These are phyloP conservation scores for Litchi chinensis DNA, from an alignment of 345 rosid genomes.

Conservation along the genomic window DNA sequence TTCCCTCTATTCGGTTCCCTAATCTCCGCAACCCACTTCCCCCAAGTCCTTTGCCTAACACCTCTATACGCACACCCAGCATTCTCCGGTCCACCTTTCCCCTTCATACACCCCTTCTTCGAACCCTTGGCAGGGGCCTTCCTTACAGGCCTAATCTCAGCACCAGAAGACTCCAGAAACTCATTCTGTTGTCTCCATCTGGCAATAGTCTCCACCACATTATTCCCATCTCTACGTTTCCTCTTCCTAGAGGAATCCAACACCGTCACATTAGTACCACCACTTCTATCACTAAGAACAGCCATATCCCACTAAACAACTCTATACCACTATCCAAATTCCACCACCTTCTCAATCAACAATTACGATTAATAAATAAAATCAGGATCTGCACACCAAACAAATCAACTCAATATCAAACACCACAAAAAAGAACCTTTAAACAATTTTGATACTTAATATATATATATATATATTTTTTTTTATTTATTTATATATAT, in stretches of 20 bases:
- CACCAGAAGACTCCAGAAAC: constrained; percentile 27
- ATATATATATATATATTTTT: too few relatives aligned
- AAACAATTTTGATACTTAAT: too few relatives aligned
- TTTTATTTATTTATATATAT: too few relatives aligned
- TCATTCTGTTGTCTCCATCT: constrained; percentile 66
- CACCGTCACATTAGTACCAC: constrained; percentile 20
- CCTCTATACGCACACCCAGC: constrained; percentile 59
- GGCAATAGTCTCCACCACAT: constrained; percentile 55
- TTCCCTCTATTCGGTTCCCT: constrained; percentile 65
- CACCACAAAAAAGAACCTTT: background rate
- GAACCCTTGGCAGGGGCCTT: constrained; percentile 74
- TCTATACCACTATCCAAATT: background rate
- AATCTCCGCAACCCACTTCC: constrained; percentile 96
- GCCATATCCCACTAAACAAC: constrained; percentile 28
- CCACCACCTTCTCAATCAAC: constrained; percentile 13
- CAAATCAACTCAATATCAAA: background rate
- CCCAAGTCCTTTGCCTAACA: constrained; percentile 92
- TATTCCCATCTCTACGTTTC: constrained; percentile 49
- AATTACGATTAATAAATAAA: background rate
- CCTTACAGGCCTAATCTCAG: constrained; percentile 26
- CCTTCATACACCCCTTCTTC: constrained; percentile 87
- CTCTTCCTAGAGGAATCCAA: constrained; percentile 51
- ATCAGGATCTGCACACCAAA: background rate
- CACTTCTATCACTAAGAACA: constrained; percentile 22
- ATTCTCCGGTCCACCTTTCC: constrained; percentile 94